Percentiles rank a stretch among this genome's conserved stretches.
Evolutionary conservation across 1,139 yeast genomes (phyloP).

Genomic region (Spathaspora jeffriesii): DNA sequence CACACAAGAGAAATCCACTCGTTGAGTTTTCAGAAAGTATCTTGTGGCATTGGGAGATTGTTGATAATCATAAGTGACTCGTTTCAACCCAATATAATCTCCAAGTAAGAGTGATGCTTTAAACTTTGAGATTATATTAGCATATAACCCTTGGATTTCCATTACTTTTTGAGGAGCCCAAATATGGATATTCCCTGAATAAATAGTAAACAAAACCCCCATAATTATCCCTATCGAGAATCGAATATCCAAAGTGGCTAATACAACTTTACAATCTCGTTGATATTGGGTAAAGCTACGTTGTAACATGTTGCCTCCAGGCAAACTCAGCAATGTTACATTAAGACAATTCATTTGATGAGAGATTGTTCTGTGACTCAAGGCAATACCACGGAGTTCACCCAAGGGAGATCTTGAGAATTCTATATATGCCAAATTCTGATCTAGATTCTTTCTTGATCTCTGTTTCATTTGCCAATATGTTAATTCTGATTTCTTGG

Average conservation of each 20-base stretch:
- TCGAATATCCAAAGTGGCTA: constrained; percentile 84
- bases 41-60: constrained; percentile 86
- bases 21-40: constrained; percentile 72
- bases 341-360: constrained; percentile 85
- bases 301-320: constrained; percentile 46
- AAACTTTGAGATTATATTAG: constrained; percentile 71
- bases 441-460: constrained; percentile 21
- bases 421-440: constrained; percentile 89
- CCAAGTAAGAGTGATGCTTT: constrained; percentile 76
- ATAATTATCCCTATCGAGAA: constrained; percentile 86
- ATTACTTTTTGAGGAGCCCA: constrained; percentile 80
- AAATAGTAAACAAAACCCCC: constrained; percentile 80
- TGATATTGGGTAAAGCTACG: constrained; percentile 27
- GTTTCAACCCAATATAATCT: constrained; percentile 88
- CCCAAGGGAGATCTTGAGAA: constrained; percentile 91
- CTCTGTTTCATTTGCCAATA: constrained; percentile 25
- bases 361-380: constrained; percentile 83
- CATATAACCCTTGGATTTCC: constrained; percentile 86
- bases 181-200: constrained; percentile 78
- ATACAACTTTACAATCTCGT: constrained; percentile 35
- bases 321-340: constrained; percentile 65
- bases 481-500: constrained; percentile 45
- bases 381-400: constrained; percentile 89
- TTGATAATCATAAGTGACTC: constrained; percentile 92
- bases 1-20: constrained; percentile 78